Conservation (phyloP, 2,329 filamentous ascomycete genomes). For the Penicillium freii region DNA sequence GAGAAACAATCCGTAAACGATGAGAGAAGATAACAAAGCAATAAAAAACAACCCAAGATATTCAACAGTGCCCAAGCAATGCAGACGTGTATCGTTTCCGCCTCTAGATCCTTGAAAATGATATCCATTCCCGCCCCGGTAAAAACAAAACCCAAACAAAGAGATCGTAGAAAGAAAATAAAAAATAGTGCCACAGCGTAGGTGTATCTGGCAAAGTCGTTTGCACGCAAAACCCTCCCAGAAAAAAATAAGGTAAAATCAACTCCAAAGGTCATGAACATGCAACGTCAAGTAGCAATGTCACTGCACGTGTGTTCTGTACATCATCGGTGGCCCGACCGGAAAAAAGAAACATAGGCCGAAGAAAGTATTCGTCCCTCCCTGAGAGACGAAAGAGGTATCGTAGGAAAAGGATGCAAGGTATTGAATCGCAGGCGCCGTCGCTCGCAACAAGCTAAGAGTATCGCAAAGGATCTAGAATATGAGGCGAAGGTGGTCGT, state of each 20-base stretch:
- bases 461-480: constrained; percentile 35
- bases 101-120: constrained; percentile 42
- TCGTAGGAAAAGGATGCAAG: constrained; percentile 36
- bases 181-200: constrained; percentile 24
- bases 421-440: constrained; percentile 42
- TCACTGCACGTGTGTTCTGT: constrained; percentile 39
- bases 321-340: constrained; percentile 39
- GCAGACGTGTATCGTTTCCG: constrained; percentile 48
- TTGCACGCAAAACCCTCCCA: constrained; percentile 21
- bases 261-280: constrained; percentile 39
- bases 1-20: constrained; percentile 24
- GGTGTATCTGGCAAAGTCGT: constrained; percentile 33
- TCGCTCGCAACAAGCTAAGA: constrained; percentile 43
- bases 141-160: constrained; percentile 29
- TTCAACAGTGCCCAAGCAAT: constrained; percentile 42
- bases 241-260: constrained; percentile 32
- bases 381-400: constrained; percentile 39
- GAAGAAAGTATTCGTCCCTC: constrained; percentile 36
- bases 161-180: constrained; percentile 26
- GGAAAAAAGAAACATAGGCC: constrained; percentile 23
- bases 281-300: constrained; percentile 35
- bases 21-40: constrained; percentile 20
- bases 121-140: constrained; percentile 35
- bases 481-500: constrained; percentile 35
- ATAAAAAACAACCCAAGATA: constrained; percentile 33